phyloP scores from a whole-genome alignment of 257 asterid species.

The Pogostemon cablin region DNA sequence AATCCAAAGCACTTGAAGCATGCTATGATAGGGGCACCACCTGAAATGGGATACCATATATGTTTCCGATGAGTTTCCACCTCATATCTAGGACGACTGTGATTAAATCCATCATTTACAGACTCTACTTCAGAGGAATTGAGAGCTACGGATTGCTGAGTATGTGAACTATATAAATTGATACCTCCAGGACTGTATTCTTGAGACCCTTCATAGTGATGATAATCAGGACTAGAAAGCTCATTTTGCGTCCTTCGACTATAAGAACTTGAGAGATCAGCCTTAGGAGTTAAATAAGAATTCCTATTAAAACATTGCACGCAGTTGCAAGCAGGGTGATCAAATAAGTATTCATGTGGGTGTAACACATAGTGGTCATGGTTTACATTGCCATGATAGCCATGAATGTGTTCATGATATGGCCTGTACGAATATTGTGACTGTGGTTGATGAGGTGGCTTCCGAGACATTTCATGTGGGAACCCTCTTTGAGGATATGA shows the following conservation, averaged over 20 bases:
- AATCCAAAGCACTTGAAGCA: constrained; percentile 84
- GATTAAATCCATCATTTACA: constrained; percentile 47
- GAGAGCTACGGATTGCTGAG: constrained; percentile 43
- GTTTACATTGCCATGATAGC: constrained; percentile 44
- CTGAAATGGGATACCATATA: constrained; percentile 62
- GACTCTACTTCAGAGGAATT: constrained; percentile 51
- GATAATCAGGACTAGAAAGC: constrained; percentile 39
- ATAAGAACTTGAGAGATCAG: constrained; percentile 43
- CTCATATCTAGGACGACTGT: constrained; percentile 46
- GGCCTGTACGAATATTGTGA: constrained; percentile 47
- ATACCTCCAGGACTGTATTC: constrained; percentile 46
- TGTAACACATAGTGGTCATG: constrained; percentile 49
- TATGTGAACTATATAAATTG: constrained; percentile 31
- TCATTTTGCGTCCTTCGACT: constrained; percentile 46
- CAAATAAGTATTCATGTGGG: constrained; percentile 59
- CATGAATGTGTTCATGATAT: constrained; percentile 47
- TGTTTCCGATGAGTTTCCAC: constrained; percentile 43
- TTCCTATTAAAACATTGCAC: constrained; percentile 57
- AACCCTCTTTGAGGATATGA: constrained; percentile 46
- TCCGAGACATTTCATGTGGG: constrained; percentile 45
- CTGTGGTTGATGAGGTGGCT: constrained; percentile 46
- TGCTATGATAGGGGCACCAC: constrained; percentile 85
- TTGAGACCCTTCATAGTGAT: constrained; percentile 38
- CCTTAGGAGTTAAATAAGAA: constrained; percentile 51
- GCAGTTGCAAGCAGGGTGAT: constrained; percentile 77